phyloP scores from a whole-genome alignment of 192 early-diverging fungal species.

The Rhizophagus sp. region DNA sequence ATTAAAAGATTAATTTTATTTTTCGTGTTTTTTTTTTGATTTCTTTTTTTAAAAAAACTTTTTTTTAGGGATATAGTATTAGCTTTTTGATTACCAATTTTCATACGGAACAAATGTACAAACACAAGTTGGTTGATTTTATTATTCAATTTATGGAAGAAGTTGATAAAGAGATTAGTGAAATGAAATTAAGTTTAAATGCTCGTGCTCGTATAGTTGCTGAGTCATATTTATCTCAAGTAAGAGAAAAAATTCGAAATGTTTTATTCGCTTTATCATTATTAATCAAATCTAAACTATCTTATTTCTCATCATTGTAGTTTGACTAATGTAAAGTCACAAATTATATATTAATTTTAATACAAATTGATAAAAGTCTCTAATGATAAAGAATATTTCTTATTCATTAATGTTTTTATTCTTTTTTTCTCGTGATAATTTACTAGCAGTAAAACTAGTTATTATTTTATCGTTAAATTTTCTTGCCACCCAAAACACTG shows the following conservation, averaged over 20 bases:
- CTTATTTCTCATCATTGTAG: background rate
- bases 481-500: conserved; percentile 41
- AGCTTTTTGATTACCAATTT: conserved; percentile 95
- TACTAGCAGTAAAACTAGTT: background rate
- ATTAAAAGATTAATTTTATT: background rate
- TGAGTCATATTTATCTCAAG: conserved; percentile 64
- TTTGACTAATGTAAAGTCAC: background rate
- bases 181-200: conserved; percentile 97
- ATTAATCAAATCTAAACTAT: background rate
- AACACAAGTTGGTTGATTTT: conserved; percentile 99
- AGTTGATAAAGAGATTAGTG: conserved; percentile 98
- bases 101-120: conserved; percentile 98
- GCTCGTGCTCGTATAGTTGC: conserved; percentile 80
- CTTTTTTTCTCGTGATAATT: background rate
- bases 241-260: conserved; percentile 32
- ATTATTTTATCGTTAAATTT: conserved; percentile 33
- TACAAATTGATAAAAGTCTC: background rate
- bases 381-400: background rate
- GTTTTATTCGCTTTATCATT: background rate
- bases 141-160: conserved; percentile 99
- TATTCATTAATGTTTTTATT: background rate
- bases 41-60: background rate
- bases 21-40: background rate
- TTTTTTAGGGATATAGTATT: conserved; percentile 89
- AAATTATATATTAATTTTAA: background rate